phyloP scores from a whole-genome alignment of 176 grass and related monocot genomes.

The Paspalum notatum region DNA sequence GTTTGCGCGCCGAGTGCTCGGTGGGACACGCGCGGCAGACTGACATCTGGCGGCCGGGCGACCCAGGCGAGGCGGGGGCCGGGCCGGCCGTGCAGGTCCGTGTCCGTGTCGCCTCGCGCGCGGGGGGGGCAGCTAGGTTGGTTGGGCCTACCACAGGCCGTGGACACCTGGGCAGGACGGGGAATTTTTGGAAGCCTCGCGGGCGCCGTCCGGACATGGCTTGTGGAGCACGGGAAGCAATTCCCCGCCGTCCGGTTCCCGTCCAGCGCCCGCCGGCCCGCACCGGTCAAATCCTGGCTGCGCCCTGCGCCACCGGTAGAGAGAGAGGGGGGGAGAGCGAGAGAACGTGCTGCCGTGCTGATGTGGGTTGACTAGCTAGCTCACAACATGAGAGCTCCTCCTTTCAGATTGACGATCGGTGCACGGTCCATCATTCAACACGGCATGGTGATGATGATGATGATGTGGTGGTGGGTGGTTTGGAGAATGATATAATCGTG shows the following conservation, averaged over 20 bases:
- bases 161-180: background rate
- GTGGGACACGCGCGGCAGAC: background rate
- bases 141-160: background rate
- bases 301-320: background rate
- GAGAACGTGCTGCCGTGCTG: too few species aligned
- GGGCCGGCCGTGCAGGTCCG: background rate
- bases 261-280: background rate
- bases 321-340: background rate
- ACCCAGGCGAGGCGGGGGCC: background rate
- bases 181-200: conserved; percentile 5
- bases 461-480: too few species aligned
- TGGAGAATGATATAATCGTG: background rate
- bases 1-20: background rate
- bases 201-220: conserved; percentile 2
- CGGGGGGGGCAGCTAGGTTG: background rate
- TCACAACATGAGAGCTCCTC: background rate
- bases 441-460: too few species aligned
- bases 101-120: background rate
- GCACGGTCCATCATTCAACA: background rate
- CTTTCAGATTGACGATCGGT: background rate
- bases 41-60: background rate
- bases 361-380: background rate
- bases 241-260: background rate
- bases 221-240: conserved; percentile 35
- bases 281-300: conserved; percentile 20